phyloP scores from a whole-genome alignment of 2,329 filamentous ascomycete genomes.

The Phialophora expanda region DNA sequence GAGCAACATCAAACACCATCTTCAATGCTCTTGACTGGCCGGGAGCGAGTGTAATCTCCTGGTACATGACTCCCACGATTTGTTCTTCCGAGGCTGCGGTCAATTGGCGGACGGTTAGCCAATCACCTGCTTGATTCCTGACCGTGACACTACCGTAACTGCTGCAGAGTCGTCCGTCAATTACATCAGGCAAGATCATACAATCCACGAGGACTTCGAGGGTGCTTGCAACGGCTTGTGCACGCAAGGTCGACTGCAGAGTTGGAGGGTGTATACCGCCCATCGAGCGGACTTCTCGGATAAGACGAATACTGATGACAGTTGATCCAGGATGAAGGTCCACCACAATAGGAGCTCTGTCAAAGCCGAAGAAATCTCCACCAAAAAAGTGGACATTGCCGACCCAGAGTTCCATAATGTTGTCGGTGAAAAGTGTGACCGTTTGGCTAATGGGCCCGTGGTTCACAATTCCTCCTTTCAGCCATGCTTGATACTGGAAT shows the following conservation, averaged over 20 bases:
- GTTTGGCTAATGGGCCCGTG: constrained; percentile 33
- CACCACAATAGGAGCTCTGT: constrained; percentile 57
- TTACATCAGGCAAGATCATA: constrained; percentile 59
- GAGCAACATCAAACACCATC: constrained; percentile 16
- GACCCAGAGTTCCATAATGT: constrained; percentile 60
- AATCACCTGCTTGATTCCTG: constrained; percentile 27
- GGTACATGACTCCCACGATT: constrained; percentile 7
- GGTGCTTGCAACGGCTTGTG: constrained; percentile 39
- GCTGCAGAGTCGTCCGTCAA: constrained; percentile 55
- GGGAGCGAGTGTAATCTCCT: constrained; percentile 35
- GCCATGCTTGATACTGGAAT: constrained; percentile 65
- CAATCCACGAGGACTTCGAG: constrained; percentile 44
- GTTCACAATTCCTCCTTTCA: constrained; percentile 50
- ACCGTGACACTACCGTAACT: constrained; percentile 44
- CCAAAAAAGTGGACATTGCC: constrained; percentile 60
- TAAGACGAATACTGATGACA: constrained; percentile 58
- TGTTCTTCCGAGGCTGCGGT: neutral
- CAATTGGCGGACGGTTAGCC: constrained; percentile 24
- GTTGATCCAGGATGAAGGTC: constrained; percentile 58
- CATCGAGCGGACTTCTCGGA: constrained; percentile 63
- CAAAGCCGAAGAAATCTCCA: constrained; percentile 62
- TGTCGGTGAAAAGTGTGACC: constrained; percentile 54
- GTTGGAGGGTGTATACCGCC: constrained; percentile 57
- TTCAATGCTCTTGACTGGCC: constrained; percentile 45
- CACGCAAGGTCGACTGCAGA: constrained; percentile 51